Base-by-base conservation (phyloP, 164 flowering plant genomes). In the Warburgia ugandensis region DNA sequence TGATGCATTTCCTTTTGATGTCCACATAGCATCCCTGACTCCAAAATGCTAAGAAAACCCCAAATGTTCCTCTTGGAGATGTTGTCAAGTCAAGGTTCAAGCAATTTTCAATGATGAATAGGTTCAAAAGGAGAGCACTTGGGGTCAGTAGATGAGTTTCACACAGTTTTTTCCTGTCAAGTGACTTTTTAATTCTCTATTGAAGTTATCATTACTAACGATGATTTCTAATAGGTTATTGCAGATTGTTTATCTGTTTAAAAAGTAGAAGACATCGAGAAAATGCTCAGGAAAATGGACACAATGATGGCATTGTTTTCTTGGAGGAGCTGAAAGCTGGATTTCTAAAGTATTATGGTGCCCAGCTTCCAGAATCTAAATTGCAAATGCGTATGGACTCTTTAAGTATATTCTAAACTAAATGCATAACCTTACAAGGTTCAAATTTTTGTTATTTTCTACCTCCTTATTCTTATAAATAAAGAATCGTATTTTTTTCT, bases 21-120 rank as follows among this genome's bases (percentile, higher is more conserved):
- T 38, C 58, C 56, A 2, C 67, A 87, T 94, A 84, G 66, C 94
- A 87, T 65, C 78, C 94, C 40, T 87, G 96, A 94, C 71, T 87
- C 50, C 88, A 71, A 71, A 87, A 87, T 76, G 90, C 90, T 44
- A 87, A 80, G 61, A 87, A 84, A 56, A 91, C 94, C 64, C 80
- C 96, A 54, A 82, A 87, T 74, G 86, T 87, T 58, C 81, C 86
- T 49, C 94, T 87, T 63, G 96, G 96, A 29, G 96, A 87, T 73
- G 84, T 74, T 67, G 96, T 87, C 36, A 82, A 77, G 64, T 74
- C 96, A 45, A 78, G 96, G 72, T 80, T 87, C 17, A 84, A 84
- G 75, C 96, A 87, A 71, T 87, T 87, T 66, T 84, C 96, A 16
- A 63, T 87, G 86, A 80, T 87, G 91, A 87, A 87, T 68, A 78